Conservation (phyloP, 352 stramenopile genomes). For the Phytophthora quininea region DNA sequence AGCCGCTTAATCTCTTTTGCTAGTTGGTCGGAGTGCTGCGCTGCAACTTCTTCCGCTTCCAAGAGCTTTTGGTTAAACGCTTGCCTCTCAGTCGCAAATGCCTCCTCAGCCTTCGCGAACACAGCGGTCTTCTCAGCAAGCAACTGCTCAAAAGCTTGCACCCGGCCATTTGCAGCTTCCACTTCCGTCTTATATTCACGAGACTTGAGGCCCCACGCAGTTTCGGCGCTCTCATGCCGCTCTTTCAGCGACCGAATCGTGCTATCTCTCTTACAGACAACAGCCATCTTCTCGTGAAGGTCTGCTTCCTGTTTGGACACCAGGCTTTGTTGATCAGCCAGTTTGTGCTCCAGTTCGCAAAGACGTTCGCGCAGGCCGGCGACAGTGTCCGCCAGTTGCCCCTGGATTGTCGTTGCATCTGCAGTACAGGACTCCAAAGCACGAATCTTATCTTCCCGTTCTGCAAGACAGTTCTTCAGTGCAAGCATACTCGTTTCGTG, state of each 20-base stretch:
- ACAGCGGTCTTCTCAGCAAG: constrained; percentile 36
- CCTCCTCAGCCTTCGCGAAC: constrained; percentile 26
- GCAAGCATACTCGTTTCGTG: constrained; percentile 21
- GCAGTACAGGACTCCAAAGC: constrained; percentile 16
- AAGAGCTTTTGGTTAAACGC: constrained; percentile 32
- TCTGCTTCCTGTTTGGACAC: constrained; percentile 21
- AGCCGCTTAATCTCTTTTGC: constrained; percentile 40
- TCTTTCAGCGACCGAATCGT: constrained; percentile 32
- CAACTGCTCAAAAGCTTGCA: constrained; percentile 43
- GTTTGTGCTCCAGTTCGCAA: constrained; percentile 22
- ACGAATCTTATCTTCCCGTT: constrained; percentile 27
- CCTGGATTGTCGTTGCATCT: constrained; percentile 15
- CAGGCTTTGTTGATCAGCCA: constrained; percentile 17
- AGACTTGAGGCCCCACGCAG: constrained; percentile 21
- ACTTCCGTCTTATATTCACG: constrained; percentile 37
- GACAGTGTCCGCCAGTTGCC: constrained; percentile 17
- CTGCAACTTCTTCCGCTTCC: constrained; percentile 34
- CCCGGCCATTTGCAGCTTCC: constrained; percentile 24
- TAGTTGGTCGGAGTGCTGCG: constrained; percentile 37
- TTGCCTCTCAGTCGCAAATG: constrained; percentile 28
- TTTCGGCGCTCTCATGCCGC: constrained; percentile 20
- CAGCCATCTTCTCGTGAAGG: constrained; percentile 17
- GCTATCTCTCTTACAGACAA: constrained; percentile 20
- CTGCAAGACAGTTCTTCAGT: constrained; percentile 15
- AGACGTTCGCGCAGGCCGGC: constrained; percentile 22